Base-by-base conservation (phyloP, 140 eudicot genomes). In the Stevia rebaudiana region DNA sequence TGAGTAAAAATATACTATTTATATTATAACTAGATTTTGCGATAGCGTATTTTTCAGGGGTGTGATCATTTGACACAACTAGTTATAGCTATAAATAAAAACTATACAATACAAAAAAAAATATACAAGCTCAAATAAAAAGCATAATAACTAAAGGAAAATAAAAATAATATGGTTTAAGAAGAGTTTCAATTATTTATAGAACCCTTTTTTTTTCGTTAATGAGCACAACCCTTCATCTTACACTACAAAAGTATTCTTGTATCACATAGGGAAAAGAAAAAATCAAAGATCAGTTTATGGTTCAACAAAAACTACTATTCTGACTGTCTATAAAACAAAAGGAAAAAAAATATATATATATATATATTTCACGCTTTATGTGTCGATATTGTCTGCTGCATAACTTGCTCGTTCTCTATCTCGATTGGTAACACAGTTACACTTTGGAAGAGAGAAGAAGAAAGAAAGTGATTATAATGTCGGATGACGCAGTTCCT, bases 401-500 rank as follows among this genome's bases (percentile, higher is more conserved):
- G 33, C 23, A 24, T 69, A 43, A 30, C 41, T 59, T 33, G 36
- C 31, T 28, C 33, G 33, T 1, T 28, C 33, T 28, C 33, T 28
- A 1, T 28, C 33, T 1, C 33, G 4, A 28, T 42, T 59, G 2
- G 71, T n/a, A n/a, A n/a, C n/a, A n/a, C 66, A 11, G 55, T 62
- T 40, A 42, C 8, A 11, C 18, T 51, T 62, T 8, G 19, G 66
- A 54, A 50, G 55, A 18, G 55, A 50, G 36, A 71, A 61, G 15
- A 50, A 22, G 6, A 52, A 60, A 28, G 40, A 35, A 51, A 16
- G 37, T 33, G 47, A 77, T 40, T 54, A 76, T 39, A 50, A 61
- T 33, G 67, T 64, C 10, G 21, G 46, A 42, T 28, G 82, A 21
- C 61, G 71, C 63, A 87, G 78, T 50, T 75, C 86, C 78, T 85